Base-by-base conservation (phyloP, 2,329 filamentous ascomycete genomes). In the Xylariales sp. region DNA sequence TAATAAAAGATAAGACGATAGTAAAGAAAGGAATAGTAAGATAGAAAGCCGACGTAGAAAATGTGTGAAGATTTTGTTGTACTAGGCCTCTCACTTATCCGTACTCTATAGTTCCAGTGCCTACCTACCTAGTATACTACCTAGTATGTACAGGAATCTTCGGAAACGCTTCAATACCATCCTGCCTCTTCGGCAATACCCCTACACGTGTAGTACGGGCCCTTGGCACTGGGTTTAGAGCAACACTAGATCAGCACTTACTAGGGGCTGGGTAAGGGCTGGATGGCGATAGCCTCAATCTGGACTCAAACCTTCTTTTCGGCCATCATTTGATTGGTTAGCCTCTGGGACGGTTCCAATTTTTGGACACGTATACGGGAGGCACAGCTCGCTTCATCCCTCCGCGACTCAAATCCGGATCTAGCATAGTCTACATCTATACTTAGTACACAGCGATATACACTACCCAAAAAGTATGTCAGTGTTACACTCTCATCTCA, bases 351-450 rank as follows among this genome's bases (percentile, higher is more conserved):
- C 3, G 5, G 18, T 16, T 18, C 48, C 49, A 16, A 16, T 28
- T 54, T 16, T 56, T 45, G 16, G n/a, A 45, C 41, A 36, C 52
- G 30, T 61, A 68, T 60, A 69, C 63, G 67, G 55, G 28, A 67
- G 39, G 67, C 67, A 60, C 67, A 69, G 58, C 45, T 54, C 64
- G 67, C 64, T 61, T 67, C 52, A 32, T 61, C 64, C 64, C 34
- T 52, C 45, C 62, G 54, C 14, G n/a, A 18, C 56, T 32, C 36
- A 53, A 48, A 53, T 53, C 14, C 34, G 53, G 53, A 52, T 52
- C 41, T 28, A 48, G 18, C 30, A 23, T n/a, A 9, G 16, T 45
- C 30, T 62, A 54, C 45, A 39, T 36, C 28, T 54, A 3, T 12
- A 34, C 49, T 41, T 63, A 54, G 14, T 23, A 36, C 60, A 63